phyloP scores from a whole-genome alignment of 768 basidiomycete genomes.

The Suillus americanus region DNA sequence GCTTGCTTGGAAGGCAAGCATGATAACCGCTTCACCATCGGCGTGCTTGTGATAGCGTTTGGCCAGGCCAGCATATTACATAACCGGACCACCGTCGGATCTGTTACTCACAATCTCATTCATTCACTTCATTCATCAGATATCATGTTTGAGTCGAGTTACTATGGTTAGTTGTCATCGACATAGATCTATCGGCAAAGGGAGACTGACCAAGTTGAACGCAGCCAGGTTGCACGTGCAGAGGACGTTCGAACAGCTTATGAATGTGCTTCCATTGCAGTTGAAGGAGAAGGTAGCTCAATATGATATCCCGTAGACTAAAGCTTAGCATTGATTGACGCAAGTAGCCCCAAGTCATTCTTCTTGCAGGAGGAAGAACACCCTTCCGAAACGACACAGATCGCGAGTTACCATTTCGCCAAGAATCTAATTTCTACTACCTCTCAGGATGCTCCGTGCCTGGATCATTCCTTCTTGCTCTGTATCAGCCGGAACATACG shows the following conservation, averaged over 20 bases:
- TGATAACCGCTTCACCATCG: conserved; percentile 91
- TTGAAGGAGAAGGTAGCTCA: conserved; percentile 1
- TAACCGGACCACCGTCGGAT: neutral
- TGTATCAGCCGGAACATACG: conserved; percentile 49
- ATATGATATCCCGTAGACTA: neutral
- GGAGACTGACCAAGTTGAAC: neutral
- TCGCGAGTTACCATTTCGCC: conserved; percentile 70
- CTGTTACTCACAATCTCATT: neutral
- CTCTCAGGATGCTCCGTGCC: conserved; percentile 80
- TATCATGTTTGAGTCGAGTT: neutral
- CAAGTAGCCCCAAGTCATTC: conserved; percentile 62
- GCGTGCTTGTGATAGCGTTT: conserved; percentile 24
- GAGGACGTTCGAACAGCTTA: conserved; percentile 2
- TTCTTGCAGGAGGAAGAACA: conserved; percentile 64
- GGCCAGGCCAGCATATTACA: neutral
- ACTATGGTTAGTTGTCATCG: neutral
- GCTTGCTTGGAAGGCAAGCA: conserved; percentile 86
- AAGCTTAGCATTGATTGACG: neutral
- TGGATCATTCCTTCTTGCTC: conserved; percentile 62
- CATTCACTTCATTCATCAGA: neutral
- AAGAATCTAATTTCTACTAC: conserved; percentile 89
- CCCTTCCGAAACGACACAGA: conserved; percentile 82
- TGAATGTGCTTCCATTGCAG: neutral
- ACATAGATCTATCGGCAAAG: neutral
- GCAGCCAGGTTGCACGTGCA: neutral